These are phyloP conservation scores for Monosporascus sp. DNA, from an alignment of 2,329 filamentous ascomycete species.

Conservation along the genomic window DNA sequence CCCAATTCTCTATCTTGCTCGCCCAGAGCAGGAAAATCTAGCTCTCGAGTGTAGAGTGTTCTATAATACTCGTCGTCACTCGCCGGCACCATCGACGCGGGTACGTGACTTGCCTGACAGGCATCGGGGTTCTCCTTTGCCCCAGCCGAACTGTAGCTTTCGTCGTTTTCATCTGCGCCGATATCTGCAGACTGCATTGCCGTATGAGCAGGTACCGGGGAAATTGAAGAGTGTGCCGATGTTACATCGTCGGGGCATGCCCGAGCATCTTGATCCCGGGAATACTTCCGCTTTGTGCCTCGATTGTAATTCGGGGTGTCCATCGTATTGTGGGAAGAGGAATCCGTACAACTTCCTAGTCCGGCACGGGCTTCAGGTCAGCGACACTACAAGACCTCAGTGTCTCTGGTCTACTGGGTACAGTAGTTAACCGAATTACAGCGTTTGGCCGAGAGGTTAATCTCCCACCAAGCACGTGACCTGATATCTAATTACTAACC, in stretches of 20 bases:
- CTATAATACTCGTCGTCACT: conserved; percentile 19
- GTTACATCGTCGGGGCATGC: not conserved
- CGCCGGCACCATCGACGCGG: too few species aligned
- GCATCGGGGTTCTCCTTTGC: too few species aligned
- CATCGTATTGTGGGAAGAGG: not conserved
- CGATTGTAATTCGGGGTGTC: not conserved
- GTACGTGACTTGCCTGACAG: too few species aligned
- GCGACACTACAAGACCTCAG: too few species aligned
- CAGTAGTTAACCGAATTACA: too few species aligned
- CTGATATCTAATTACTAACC: not conserved
- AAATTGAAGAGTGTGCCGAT: not conserved
- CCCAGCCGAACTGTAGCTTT: too few species aligned
- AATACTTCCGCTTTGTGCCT: conserved; percentile 19
- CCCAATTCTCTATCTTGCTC: conserved; percentile 18
- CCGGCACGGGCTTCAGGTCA: not conserved
- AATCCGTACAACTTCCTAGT: not conserved
- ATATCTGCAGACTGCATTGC: not conserved
- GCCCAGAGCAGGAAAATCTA: conserved; percentile 20
- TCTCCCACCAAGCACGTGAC: not conserved
- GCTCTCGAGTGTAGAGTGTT: conserved; percentile 18
- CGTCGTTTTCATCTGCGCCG: too few species aligned
- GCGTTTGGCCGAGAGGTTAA: too few species aligned
- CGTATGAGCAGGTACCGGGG: not conserved
- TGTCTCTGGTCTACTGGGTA: too few species aligned
- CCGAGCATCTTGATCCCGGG: conserved; percentile 9